Evolutionary conservation across 495 filamentous ascomycete genomes (phyloP).

Genomic region (Evansstolkia leycettana): DNA sequence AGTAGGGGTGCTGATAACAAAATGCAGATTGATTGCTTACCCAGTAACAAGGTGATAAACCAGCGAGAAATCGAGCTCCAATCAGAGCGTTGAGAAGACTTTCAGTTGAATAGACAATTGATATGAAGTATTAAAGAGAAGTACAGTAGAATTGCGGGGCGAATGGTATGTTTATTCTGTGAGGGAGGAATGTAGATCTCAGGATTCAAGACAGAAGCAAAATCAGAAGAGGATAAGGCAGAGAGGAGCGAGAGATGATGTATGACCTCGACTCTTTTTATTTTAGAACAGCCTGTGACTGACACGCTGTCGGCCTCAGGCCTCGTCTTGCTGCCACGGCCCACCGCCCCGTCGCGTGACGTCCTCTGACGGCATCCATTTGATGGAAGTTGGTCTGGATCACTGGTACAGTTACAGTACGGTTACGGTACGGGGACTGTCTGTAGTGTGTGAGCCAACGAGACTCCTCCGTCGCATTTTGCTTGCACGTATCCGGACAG

Average conservation of each 20-base stretch:
- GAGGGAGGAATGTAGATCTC: too few relatives aligned
- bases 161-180: too few relatives aligned
- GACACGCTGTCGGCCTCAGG: too few relatives aligned
- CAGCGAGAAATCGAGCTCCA: too few relatives aligned
- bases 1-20: constrained; percentile 11
- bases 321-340: constrained; percentile 29
- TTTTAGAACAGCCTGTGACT: too few relatives aligned
- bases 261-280: constrained; percentile 13
- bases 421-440: constrained; percentile 16
- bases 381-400: too few relatives aligned
- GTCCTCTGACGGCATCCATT: constrained; percentile 24
- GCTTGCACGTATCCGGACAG: neutral
- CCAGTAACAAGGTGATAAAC: constrained; percentile 1
- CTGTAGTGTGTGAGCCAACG: constrained; percentile 11
- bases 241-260: constrained; percentile 19
- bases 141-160: neutral
- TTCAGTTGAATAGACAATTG: constrained; percentile 1
- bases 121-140: constrained; percentile 4
- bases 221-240: too few relatives aligned
- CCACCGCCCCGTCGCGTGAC: constrained; percentile 29
- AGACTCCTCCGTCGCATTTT: constrained; percentile 9
- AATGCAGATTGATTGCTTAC: constrained; percentile 12
- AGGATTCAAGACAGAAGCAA: too few relatives aligned
- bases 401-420: constrained; percentile 6
- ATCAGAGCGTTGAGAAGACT: too few relatives aligned